Evolutionary conservation across 331 rosid species (phyloP).

Genomic region (Arachis monticola): DNA sequence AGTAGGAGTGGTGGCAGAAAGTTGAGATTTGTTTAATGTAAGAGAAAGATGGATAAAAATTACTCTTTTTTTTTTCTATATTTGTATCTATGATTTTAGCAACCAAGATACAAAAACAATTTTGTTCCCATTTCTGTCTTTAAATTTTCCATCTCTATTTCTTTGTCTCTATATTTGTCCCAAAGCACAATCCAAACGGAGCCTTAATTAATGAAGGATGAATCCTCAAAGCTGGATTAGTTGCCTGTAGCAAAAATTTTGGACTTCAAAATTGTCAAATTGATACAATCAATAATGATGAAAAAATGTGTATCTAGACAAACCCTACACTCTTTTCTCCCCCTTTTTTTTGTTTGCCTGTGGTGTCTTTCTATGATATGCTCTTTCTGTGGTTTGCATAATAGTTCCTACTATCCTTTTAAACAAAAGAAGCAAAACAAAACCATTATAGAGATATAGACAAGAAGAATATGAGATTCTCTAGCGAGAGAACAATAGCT

Average conservation of each 20-base stretch:
- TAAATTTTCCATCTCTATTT: no score
- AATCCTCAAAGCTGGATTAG: no score
- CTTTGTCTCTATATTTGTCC: no score
- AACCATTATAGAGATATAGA: constrained; percentile 47
- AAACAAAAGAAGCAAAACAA: constrained; percentile 45
- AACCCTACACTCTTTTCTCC: neutral
- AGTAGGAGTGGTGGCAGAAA: no score
- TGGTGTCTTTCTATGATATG: neutral
- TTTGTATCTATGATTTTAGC: no score
- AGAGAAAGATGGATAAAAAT: no score
- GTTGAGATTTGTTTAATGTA: no score
- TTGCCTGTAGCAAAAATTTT: neutral
- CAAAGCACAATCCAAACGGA: no score
- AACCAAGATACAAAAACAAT: no score
- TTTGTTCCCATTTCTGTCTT: no score
- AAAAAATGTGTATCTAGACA: constrained; percentile 14
- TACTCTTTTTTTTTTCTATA: no score
- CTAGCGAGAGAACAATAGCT: constrained; percentile 70
- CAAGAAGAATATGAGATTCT: constrained; percentile 56
- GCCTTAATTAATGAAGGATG: no score
- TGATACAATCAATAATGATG: neutral
- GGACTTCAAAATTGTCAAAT: constrained; percentile 25
- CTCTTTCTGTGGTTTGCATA: neutral
- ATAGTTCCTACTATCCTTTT: constrained; percentile 24
- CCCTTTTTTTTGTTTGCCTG: neutral